Conservation (phyloP, 768 basidiomycete genomes). For the Tulasnella sp. region DNA sequence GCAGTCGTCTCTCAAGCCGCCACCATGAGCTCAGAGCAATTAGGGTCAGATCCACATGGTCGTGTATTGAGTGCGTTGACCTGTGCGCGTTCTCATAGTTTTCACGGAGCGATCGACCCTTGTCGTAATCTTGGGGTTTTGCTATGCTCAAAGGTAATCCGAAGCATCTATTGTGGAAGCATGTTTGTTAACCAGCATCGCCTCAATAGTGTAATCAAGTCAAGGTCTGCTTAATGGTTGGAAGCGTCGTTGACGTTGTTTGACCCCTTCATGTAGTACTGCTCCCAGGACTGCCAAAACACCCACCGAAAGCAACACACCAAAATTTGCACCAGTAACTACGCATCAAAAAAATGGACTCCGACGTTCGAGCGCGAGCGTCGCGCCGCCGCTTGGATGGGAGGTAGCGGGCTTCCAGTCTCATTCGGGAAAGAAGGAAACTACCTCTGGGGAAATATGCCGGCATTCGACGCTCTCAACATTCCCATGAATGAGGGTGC, state of each 20-base stretch:
- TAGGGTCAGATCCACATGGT: neutral
- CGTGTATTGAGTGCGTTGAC: neutral
- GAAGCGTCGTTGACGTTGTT: neutral
- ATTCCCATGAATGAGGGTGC: constrained; percentile 34
- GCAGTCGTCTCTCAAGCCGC: neutral
- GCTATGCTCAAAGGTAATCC: neutral
- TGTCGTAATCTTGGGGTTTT: neutral
- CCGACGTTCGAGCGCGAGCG: neutral
- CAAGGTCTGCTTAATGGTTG: neutral
- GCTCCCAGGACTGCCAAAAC: constrained; percentile 42
- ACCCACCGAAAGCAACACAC: constrained; percentile 45
- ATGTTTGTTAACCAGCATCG: neutral
- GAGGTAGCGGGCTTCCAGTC: neutral
- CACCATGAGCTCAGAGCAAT: neutral
- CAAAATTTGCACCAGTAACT: constrained; percentile 38
- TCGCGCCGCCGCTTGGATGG: neutral
- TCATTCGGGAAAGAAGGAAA: constrained; percentile 25
- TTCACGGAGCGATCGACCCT: neutral
- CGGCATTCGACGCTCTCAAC: constrained; percentile 41
- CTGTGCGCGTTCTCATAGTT: neutral
- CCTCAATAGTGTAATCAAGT: neutral
- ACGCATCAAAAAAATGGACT: neutral
- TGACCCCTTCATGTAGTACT: neutral
- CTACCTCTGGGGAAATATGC: constrained; percentile 40
- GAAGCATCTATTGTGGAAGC: neutral